Evolutionary conservation across 202 grass and related monocot species (phyloP), one percentile per base, ranked within the genome.

Genomic region (Zizania palustris): DNA sequence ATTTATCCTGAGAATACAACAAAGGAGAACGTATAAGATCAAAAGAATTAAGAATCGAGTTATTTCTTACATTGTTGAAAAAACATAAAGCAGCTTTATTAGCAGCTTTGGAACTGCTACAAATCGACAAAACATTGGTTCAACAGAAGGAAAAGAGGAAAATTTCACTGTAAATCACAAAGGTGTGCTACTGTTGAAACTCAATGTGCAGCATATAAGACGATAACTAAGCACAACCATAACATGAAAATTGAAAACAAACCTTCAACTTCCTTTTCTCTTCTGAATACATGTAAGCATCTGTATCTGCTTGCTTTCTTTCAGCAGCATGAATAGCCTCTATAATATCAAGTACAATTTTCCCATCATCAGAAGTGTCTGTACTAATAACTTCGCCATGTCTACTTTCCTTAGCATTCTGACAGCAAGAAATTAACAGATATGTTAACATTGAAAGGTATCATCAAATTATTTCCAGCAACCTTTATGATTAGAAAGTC

Each of bases 201-300:
- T 55, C 68, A 36, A 74, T 44, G 22, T 9, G 16, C 33, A 80
- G n/a, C 36, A 85, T 69, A 60, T 6, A 64, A 78, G 53, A 12
- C 15, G 20, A 58, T 71, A 82, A 35, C 56, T 36, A 77, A 75
- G 46, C 46, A 67, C 21, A 69, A 71, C 28, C 67, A 74, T 69
- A 61, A 59, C 51, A 35, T 79, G 65, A 35, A 89, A 71, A 85
- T 41, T 20, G 63, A 74, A 72, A 65, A 40, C 59, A 80, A 63
- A 99, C 96, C 91, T 95, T 99, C 60, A 99, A 72, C 80, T 82
- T 88, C 81, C 87, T 99, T 95, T 89, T 99, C 83, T 99, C 96
- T 87, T 99, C 96, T 22, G 92, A 85, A 90, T 90, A 95, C 48
- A 89, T 81, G 65, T 90, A 87, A 70, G 96, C 96, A 88, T 99